These are phyloP conservation scores for Alternaria arbusti DNA, from an alignment of 2,329 filamentous ascomycete genomes.

Conservation along the genomic window DNA sequence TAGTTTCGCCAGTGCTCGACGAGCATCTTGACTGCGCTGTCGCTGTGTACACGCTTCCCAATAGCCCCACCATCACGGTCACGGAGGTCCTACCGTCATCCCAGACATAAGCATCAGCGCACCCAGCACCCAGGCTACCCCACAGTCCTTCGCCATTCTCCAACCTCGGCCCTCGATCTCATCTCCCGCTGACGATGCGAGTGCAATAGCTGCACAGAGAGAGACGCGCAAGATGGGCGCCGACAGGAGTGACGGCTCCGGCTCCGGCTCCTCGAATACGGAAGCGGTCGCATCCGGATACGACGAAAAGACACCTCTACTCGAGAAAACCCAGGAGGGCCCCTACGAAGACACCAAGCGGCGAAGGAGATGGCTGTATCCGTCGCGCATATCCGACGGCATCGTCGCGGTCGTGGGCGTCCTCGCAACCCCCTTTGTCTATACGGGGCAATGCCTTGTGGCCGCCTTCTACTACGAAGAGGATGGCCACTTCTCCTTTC, in stretches of 20 bases:
- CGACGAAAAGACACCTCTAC: slow-evolving; percentile 74
- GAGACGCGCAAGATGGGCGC: slow-evolving; percentile 42
- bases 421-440: slow-evolving; percentile 77
- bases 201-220: slow-evolving; percentile 36
- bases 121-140: slow-evolving; percentile 10
- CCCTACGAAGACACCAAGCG: slow-evolving; percentile 42
- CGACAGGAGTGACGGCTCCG: slow-evolving; percentile 22
- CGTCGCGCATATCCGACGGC: slow-evolving; percentile 72
- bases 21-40: not conserved
- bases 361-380: slow-evolving; percentile 59
- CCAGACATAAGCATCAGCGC: slow-evolving; percentile 1
- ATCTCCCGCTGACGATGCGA: slow-evolving; percentile 43
- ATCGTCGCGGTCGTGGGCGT: slow-evolving; percentile 79
- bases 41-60: not conserved
- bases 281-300: slow-evolving; percentile 45
- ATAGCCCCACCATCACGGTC: not conserved
- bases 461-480: slow-evolving; percentile 86
- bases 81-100: not conserved
- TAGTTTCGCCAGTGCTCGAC: not conserved
- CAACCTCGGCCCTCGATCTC: slow-evolving; percentile 30
- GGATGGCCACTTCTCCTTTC: slow-evolving; percentile 77
- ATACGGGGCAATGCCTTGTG: slow-evolving; percentile 81
- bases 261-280: slow-evolving; percentile 30
- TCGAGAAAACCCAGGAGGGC: slow-evolving; percentile 49
- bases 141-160: slow-evolving; percentile 50